Base-by-base conservation (phyloP, 73 alveolate species). In the Paramecium biaurelia region DNA sequence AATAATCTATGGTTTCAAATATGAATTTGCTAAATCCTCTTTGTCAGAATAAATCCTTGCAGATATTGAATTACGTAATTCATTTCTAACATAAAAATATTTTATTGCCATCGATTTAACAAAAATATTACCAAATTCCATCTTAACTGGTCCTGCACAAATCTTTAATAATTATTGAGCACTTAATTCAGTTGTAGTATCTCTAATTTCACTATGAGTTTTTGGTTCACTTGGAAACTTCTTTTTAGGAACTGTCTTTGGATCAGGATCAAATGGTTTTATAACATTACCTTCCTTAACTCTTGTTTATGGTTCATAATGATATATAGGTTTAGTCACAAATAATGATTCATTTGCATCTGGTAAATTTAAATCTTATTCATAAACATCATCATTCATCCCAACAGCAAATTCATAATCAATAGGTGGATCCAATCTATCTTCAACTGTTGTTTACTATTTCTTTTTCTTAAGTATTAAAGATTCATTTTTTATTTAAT, bases 191-290 rank as follows among this genome's bases (percentile, higher is more conserved):
- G 93, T 92, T 9, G 94, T 85, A 76, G 99, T 97, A 89, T 98
- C 99, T 96, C 99, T 96, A 9, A 97, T 94, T 82, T 98, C 99
- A 41, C 98, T 98, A 92, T 98, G 99, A 1, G 99, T 97, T 37
- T 97, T 96, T 4, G 99, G 99, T 74, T 93, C 96, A 38, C 93
- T 87, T 74, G 96, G 94, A 85, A 63, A 96, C 79, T 96, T 95
- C 96, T 94, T 96, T 37, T 97, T 96, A 1, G 99, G 99, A 45
- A 90, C 96, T 18, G 95, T 87, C 53, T 93, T 93, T 11, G 96
- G 97, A 35, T 95, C 97, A 41, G 93, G 93, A 42, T 95, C 96
- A 72, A 58, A 57, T 7, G 92, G 95, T 84, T 92, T 41, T 32
- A 79, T 43, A 20, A 24, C 45, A 30, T 79, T 79, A 1, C 90